Evolutionary conservation across 2,329 filamentous ascomycete genomes (phyloP), one percentile per base, ranked within the genome.

Genomic region (Epichloe coenophiala): DNA sequence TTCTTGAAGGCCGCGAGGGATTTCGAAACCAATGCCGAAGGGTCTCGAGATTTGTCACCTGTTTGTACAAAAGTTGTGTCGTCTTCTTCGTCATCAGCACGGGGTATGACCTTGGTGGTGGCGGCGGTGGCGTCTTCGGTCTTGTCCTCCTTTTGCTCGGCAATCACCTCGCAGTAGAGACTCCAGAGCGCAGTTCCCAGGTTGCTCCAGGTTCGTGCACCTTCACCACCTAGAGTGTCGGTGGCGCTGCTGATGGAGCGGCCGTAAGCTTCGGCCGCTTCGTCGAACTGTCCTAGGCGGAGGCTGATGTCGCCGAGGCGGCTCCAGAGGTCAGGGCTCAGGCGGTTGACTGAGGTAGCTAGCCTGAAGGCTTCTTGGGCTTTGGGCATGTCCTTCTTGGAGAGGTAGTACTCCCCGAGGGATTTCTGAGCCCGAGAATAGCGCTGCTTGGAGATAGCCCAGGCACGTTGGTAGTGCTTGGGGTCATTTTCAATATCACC

Each of bases 201-300:
- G 62, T 98, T 98, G 60, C 86, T 94, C 88, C 93, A 98, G 0
- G 88, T 88, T 61, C 95, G 82, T 0, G 90, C 91, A 61, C 96
- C 90, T 48, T 84, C 83, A 27, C 94, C 90, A 45, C 95, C 93
- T 11, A 87, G 76, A 1, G 65, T 65, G 35, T 75, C 73, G 35
- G 70, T 73, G 0, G 75, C 70, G 6, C 71, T 68, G 57, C 86
- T 82, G 11, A 98, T 90, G 8, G 85, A 84, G 21, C 89, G 78
- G 8, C 83, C 81, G 65, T 94, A 98, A 0, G 89, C 84, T 57
- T 91, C 83, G 1, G 87, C 83, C 0, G 93, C 91, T 19, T 85
- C 84, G 19, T 83, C 74, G 69, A 86, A 97, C 39, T 83, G 74
- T 9, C 80, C 80, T 0, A 94, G 74, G 47, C 91, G 83, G 19